Percentiles rank a stretch among this genome's conserved stretches.
phyloP scores from a whole-genome alignment of 345 rosid genomes.

The Cochlearia excelsa region DNA sequence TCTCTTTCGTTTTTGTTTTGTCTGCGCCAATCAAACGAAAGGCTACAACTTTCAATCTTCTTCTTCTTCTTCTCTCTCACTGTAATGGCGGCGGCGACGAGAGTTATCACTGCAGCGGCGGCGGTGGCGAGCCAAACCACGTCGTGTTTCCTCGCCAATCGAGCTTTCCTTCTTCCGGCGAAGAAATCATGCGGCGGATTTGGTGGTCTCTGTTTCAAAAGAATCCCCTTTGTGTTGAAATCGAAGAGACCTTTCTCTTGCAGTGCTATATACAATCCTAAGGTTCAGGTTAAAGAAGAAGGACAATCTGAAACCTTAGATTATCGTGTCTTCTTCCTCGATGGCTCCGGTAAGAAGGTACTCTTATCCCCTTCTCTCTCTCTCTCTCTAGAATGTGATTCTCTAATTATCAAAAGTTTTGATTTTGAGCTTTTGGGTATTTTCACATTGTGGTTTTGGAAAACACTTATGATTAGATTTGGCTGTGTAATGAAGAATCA shows the following conservation, averaged over 20 bases:
- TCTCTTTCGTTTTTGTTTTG: neutral
- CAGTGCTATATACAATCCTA: conserved; percentile 55
- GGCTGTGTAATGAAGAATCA: neutral
- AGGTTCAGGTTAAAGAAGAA: conserved; percentile 58
- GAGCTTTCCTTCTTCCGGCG: conserved; percentile 34
- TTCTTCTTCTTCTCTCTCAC: neutral
- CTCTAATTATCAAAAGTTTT: neutral
- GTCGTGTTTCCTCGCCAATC: conserved; percentile 45
- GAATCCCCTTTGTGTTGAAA: conserved; percentile 29
- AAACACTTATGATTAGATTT: neutral
- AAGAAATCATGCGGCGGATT: conserved; percentile 28
- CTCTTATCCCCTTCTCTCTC: neutral
- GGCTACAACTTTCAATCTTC: conserved; percentile 20
- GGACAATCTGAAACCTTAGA: conserved; percentile 78
- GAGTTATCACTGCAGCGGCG: conserved; percentile 47
- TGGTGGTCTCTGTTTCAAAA: conserved; percentile 30
- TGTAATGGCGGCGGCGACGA: conserved; percentile 62
- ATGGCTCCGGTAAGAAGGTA: conserved; percentile 72
- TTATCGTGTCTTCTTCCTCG: conserved; percentile 71
- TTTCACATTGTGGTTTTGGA: neutral
- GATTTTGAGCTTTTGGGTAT: neutral
- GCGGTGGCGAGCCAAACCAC: conserved; percentile 41
- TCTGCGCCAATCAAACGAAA: neutral
- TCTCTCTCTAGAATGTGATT: neutral
- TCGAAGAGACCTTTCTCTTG: conserved; percentile 60